Base-by-base conservation (phyloP, 1,139 yeast genomes). In the Oligophagozyma castellii region DNA sequence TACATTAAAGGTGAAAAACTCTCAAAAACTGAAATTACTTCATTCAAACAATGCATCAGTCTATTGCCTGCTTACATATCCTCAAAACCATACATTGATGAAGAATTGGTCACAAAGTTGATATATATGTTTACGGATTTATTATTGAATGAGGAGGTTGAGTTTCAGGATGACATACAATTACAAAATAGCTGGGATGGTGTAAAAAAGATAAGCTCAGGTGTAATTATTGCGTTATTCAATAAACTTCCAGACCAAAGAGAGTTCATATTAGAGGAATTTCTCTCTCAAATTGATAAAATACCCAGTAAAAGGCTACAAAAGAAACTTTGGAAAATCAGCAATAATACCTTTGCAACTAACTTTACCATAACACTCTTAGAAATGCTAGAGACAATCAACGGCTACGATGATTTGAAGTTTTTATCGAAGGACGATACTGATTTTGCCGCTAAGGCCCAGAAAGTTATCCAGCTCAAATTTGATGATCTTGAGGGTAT, bases 221-320 rank as follows among this genome's bases (percentile, higher is more conserved):
- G 57, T 3, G 42, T 70, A 1, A 35, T 75, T 2, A 41, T 60
- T 1, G 43, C 58, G 1, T 59, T 76, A 5, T 76, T 71, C 46
- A 51, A 58, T 15, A 44, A 43, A 7, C 53, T 63, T 23, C 53
- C 59, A 0, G 64, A 61, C 24, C 92, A 79, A 42, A 57, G 78
- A 31, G 53, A 54, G 1, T 75, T 73, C 43, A 59, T 80, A 5
- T 40, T 78, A 8, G 67, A 66, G 28, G 89, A 80, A 44, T 45
- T 77, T 3, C 42, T 76, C n/a, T 51, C 63, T 3, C 65, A 65
- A 31, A 53, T 72, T 33, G 67, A 63, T 27, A 62, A 58, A 26
- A 44, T 73, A 5, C 67, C 77, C 0, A 44, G 57, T 2, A 58
- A 58, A 32, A 63, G 67, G 42, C 33, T 47, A 12, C 39, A 40